Conservation (phyloP, 139 green algal genomes). For the Auxenochlorella pyrenoidosa region DNA sequence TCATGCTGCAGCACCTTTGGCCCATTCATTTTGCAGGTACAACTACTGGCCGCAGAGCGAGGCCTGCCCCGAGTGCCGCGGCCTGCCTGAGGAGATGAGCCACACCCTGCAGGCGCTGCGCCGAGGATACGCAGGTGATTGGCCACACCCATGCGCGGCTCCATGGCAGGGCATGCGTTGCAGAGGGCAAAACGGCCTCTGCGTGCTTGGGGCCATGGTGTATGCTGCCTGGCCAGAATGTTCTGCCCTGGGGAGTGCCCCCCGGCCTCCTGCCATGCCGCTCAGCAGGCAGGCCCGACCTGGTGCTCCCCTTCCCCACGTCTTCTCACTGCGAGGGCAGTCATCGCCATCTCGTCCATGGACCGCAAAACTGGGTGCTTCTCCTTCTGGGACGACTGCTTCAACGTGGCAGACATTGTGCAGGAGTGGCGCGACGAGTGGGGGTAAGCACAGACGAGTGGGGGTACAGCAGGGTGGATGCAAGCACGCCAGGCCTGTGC, state of each 20-base stretch:
- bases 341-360: constrained; percentile 24
- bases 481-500: too few relatives aligned
- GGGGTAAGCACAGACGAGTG: not conserved
- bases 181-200: not conserved
- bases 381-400: constrained; percentile 22
- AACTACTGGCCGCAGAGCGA: constrained; percentile 29
- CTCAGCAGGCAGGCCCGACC: not conserved
- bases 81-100: constrained; percentile 29
- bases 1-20: too few relatives aligned
- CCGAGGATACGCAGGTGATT: constrained; percentile 9
- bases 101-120: constrained; percentile 29
- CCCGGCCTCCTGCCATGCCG: not conserved
- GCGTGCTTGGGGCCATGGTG: not conserved
- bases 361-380: constrained; percentile 26
- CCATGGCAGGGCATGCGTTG: too few relatives aligned
- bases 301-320: not conserved
- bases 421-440: constrained; percentile 8
- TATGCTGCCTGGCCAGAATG: not conserved
- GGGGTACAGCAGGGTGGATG: too few relatives aligned
- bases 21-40: not conserved
- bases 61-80: constrained; percentile 13
- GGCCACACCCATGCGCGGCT: not conserved
- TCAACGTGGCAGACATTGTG: constrained; percentile 18
- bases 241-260: not conserved
- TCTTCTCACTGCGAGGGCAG: not conserved